These are phyloP conservation scores for Beauveria varroae DNA, from an alignment of 2,329 filamentous ascomycete genomes.

Conservation along the genomic window DNA sequence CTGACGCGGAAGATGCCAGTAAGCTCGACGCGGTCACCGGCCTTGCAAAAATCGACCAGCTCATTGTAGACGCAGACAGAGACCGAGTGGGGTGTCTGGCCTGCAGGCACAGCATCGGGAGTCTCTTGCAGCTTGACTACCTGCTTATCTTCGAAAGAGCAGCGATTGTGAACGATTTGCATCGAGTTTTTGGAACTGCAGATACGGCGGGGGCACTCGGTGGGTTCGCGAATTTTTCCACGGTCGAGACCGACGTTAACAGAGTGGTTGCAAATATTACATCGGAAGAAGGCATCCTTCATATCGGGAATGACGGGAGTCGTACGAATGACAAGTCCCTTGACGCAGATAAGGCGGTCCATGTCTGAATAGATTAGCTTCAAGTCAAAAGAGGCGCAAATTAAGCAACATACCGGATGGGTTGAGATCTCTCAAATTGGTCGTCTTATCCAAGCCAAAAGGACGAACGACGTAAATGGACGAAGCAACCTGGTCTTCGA, in stretches of 20 bases:
- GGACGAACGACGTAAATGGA: slow-evolving; percentile 80
- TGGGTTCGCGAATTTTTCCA: slow-evolving; percentile 93
- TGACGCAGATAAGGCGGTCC: slow-evolving; percentile 91
- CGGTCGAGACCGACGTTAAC: slow-evolving; percentile 87
- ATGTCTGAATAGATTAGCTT: slow-evolving; percentile 53
- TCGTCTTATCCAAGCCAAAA: slow-evolving; percentile 77
- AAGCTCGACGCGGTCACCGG: slow-evolving; percentile 89
- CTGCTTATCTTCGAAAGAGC: slow-evolving; percentile 92
- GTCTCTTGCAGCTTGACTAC: slow-evolving; percentile 98
- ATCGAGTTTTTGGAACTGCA: slow-evolving; percentile 90
- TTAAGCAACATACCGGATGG: slow-evolving; percentile 54
- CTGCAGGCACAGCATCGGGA: slow-evolving; percentile 86
- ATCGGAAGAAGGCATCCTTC: slow-evolving; percentile 98
- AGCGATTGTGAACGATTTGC: slow-evolving; percentile 96
- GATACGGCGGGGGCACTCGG: slow-evolving; percentile 72
- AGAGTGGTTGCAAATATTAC: slow-evolving; percentile 85
- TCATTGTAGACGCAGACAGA: slow-evolving; percentile 96
- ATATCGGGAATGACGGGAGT: slow-evolving; percentile 97
- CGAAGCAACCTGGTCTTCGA: slow-evolving; percentile 74
- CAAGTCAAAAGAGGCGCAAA: background rate
- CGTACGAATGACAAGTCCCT: slow-evolving; percentile 90
- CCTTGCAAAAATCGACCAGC: slow-evolving; percentile 94
- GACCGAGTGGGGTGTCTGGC: slow-evolving; percentile 94
- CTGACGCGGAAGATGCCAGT: slow-evolving; percentile 96
- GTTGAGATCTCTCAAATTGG: slow-evolving; percentile 91